phyloP scores from a whole-genome alignment of 2,329 filamentous ascomycete genomes.

The Hypoxylon sp. region DNA sequence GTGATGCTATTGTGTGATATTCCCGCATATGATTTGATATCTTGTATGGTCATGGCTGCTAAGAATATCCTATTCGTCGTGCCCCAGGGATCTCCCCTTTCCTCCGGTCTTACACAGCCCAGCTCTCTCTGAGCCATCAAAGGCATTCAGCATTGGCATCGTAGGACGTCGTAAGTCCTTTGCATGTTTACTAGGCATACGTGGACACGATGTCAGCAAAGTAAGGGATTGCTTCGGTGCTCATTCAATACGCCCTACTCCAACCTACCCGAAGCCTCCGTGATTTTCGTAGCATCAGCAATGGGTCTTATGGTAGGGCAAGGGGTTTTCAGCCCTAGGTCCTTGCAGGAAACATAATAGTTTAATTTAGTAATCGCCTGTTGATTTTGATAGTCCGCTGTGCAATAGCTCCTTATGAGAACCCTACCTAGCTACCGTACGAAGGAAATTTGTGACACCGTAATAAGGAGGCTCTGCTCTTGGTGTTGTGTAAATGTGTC shows the following conservation, averaged over 20 bases:
- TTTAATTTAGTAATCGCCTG: neutral
- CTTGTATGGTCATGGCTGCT: neutral
- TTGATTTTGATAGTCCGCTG: neutral
- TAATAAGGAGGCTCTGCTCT: neutral
- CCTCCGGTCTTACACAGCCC: neutral
- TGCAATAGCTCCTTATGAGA: neutral
- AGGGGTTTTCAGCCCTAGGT: neutral
- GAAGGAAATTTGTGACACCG: neutral
- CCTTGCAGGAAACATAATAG: neutral
- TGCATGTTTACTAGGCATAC: neutral
- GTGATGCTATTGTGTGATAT: neutral
- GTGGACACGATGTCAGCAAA: neutral
- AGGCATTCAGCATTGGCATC: neutral
- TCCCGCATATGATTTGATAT: neutral
- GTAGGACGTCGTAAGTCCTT: neutral
- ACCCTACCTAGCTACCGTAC: neutral
- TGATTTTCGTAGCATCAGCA: neutral
- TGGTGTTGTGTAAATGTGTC: neutral
- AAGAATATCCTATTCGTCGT: constrained; percentile 1
- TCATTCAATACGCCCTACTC: neutral
- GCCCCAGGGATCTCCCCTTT: constrained; percentile 1
- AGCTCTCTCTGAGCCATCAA: neutral
- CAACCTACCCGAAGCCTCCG: neutral
- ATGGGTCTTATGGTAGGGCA: neutral
- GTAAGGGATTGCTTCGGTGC: neutral